A percentile compares a stretch with the other conserved stretches of the same genome.
Conservation (phyloP, 2,329 filamentous ascomycete species). For the Aspergillus unguis region DNA sequence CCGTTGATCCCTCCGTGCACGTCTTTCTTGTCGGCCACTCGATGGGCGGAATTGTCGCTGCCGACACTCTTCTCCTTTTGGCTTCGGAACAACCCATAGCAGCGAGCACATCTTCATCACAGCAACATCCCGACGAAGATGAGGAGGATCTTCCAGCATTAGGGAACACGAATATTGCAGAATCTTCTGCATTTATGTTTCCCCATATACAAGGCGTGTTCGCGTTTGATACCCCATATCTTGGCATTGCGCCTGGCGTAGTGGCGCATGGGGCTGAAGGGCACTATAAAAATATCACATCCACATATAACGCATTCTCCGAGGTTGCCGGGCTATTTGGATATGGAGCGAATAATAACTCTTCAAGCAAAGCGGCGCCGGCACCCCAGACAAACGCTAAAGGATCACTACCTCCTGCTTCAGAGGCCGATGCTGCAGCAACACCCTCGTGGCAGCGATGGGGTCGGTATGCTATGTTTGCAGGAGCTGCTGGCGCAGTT, state of each 20-base stretch:
- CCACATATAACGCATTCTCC: slow-evolving; percentile 66
- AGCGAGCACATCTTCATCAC: slow-evolving; percentile 25
- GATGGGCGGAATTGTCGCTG: slow-evolving; percentile 91
- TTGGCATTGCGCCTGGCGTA: slow-evolving; percentile 51
- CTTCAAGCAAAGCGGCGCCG: slow-evolving; percentile 15
- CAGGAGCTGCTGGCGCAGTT: slow-evolving; percentile 74
- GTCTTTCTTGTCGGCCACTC: slow-evolving; percentile 82
- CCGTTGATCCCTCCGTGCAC: slow-evolving; percentile 78
- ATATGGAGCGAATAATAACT: slow-evolving; percentile 52
- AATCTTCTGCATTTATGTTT: slow-evolving; percentile 67
- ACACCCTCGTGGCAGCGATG: slow-evolving; percentile 67
- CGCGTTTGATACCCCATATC: slow-evolving; percentile 89
- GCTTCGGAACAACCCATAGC: slow-evolving; percentile 60
- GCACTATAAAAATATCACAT: slow-evolving; percentile 72
- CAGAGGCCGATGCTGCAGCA: slow-evolving; percentile 46
- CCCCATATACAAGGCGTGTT: slow-evolving; percentile 87
- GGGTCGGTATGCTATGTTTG: slow-evolving; percentile 81
- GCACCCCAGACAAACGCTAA: slow-evolving; percentile 13
- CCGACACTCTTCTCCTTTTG: slow-evolving; percentile 77
- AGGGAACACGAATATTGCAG: slow-evolving; percentile 20
- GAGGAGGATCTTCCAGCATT: slow-evolving; percentile 9
- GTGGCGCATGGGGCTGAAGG: slow-evolving; percentile 66
- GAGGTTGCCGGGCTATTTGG: slow-evolving; percentile 63
- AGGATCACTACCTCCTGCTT: slow-evolving; percentile 26
- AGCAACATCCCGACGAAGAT: slow-evolving; percentile 2